phyloP scores from a whole-genome alignment of 441 rosid genomes.

The Euphorbia celastroides region DNA sequence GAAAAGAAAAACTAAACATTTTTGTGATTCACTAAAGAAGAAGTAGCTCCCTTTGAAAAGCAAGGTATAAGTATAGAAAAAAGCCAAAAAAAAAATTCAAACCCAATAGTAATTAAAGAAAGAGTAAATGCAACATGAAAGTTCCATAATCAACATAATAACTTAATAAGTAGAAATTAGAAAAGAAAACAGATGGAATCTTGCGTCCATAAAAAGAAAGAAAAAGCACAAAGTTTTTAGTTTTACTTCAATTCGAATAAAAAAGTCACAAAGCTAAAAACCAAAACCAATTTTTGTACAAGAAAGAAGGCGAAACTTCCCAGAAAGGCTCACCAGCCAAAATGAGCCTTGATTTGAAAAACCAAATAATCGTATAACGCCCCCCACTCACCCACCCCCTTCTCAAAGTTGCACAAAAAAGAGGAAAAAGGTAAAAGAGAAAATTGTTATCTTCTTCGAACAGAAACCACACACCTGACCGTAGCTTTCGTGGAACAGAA shows the following conservation, averaged over 20 bases:
- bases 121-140: slow-evolving; percentile 28
- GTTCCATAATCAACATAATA: slow-evolving; percentile 25
- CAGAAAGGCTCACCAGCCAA: slow-evolving; percentile 33
- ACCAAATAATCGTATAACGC: neutral
- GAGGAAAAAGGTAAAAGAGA: neutral
- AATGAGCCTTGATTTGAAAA: slow-evolving; percentile 21
- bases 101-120: slow-evolving; percentile 18
- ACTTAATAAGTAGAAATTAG: slow-evolving; percentile 18
- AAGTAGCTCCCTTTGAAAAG: slow-evolving; percentile 33
- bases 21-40: slow-evolving; percentile 31
- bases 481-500: slow-evolving; percentile 87
- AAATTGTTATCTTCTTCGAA: slow-evolving; percentile 5
- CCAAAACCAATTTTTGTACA: slow-evolving; percentile 17
- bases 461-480: slow-evolving; percentile 65
- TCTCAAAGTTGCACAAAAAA: neutral
- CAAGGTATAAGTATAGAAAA: slow-evolving; percentile 23
- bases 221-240: slow-evolving; percentile 38
- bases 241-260: slow-evolving; percentile 61
- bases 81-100: slow-evolving; percentile 18
- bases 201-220: slow-evolving; percentile 47
- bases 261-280: slow-evolving; percentile 21
- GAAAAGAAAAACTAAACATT: neutral
- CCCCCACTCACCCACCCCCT: too few species aligned
- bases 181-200: slow-evolving; percentile 40
- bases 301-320: slow-evolving; percentile 47